Conservation (phyloP, 129 eudicot species). For the Erigeron canadensis region DNA sequence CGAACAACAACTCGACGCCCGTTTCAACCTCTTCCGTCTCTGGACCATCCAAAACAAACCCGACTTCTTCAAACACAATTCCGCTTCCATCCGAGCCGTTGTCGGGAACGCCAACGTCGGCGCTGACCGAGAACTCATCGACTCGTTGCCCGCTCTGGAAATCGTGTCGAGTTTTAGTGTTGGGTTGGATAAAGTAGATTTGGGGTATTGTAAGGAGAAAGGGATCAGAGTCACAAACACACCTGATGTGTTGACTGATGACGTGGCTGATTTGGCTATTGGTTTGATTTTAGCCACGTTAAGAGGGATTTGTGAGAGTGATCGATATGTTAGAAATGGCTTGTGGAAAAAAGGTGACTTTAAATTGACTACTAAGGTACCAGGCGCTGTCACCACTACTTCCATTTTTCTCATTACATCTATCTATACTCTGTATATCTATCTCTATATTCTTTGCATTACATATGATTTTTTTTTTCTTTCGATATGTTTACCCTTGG, state of each 20-base stretch:
- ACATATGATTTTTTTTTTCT: not conserved
- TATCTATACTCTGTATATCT: too few species aligned
- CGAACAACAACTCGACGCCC: constrained; percentile 45
- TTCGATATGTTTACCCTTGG: not conserved
- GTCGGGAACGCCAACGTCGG: constrained; percentile 35
- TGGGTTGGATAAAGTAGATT: constrained; percentile 52
- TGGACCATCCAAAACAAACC: constrained; percentile 40
- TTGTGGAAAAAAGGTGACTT: constrained; percentile 48
- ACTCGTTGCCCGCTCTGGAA: constrained; percentile 45
- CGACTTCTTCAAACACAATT: constrained; percentile 31
- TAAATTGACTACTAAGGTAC: constrained; percentile 46
- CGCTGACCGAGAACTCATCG: constrained; percentile 43
- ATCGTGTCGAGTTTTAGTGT: constrained; percentile 49
- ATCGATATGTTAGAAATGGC: constrained; percentile 46
- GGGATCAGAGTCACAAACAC: constrained; percentile 61
- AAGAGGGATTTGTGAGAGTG: constrained; percentile 48
- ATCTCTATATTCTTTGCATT: not conserved
- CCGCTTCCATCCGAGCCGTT: constrained; percentile 38
- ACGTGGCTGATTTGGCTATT: constrained; percentile 53
- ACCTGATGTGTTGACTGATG: constrained; percentile 55
- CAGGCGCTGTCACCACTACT: too few species aligned
- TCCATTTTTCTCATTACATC: too few species aligned
- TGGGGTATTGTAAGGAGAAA: constrained; percentile 50
- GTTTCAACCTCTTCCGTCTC: constrained; percentile 46
- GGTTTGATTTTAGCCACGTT: constrained; percentile 38